Evolutionary conservation across 805 yeast species (phyloP), one percentile per base, ranked within the genome.

Genomic region (Schwanniomyces yamadae): DNA sequence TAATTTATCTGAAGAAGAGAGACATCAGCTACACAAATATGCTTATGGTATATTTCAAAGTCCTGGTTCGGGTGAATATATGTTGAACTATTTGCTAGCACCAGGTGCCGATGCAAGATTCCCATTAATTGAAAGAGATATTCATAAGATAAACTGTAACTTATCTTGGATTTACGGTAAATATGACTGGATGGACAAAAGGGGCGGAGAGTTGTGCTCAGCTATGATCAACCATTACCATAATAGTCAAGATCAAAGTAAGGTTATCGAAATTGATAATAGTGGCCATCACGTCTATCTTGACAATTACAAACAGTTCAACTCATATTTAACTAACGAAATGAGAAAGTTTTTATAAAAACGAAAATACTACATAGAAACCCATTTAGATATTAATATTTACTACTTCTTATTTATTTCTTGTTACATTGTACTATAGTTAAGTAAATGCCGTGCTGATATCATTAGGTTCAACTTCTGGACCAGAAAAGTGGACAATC

Each of bases 21-120:
- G 71, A 15, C 57, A 60, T 15, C 65, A 77, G 5, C 63, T 91
- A 45, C 98, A 93, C 53, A 69, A 71, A 45, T 93, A 93, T 56
- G 69, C 91, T 0, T 90, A 91, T 59, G 77, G 81, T 4, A 86
- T 90, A 9, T 93, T 93, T 69, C 85, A 82, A 45, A 82, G 86
- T 6, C 77, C 71, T 3, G 99, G 99, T 0, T 85, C 95, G 0
- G 98, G 98, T 5, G 99, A 91, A 61, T 91, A 91, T 56, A 81
- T 91, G 69, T 66, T 93, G 45, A 84, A 87, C 46, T 84, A 83
- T 52, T 67, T 89, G 13, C 63, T 91, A 16, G 90, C 87, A 0
- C 95, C 96, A 5, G 99, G 98, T 3, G 98, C 95, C 0, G 77
- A 78, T 32, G 95, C 97, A 1, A 69, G 96, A 42, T 64, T 74